Percentiles rank a stretch among this genome's conserved stretches.
phyloP scores from a whole-genome alignment of 805 yeast species.

The Metschnikowia picachoensis region DNA sequence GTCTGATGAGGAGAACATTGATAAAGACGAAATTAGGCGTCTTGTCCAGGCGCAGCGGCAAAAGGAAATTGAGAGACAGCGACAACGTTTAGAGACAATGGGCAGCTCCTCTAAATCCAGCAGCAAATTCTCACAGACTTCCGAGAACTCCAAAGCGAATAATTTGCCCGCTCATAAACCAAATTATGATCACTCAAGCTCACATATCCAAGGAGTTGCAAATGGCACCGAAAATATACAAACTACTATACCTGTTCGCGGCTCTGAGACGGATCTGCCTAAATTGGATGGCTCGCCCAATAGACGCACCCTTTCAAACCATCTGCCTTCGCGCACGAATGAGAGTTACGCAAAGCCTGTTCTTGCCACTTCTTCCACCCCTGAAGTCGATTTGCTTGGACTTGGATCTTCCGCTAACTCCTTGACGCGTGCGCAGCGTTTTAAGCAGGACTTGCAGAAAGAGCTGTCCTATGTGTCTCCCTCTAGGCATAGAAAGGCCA shows the following conservation, averaged over 20 bases:
- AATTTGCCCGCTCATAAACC: neutral
- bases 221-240: neutral
- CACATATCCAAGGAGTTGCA: neutral
- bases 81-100: constrained; percentile 17
- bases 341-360: neutral
- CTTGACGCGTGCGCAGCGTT: constrained; percentile 23
- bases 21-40: constrained; percentile 37
- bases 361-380: neutral
- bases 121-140: too few species aligned
- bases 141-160: neutral
- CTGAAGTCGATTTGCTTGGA: constrained; percentile 28
- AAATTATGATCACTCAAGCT: neutral
- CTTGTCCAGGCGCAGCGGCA: constrained; percentile 35
- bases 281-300: too few species aligned
- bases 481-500: constrained; percentile 19
- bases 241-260: neutral
- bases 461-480: constrained; percentile 22
- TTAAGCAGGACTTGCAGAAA: constrained; percentile 20
- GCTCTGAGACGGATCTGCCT: neutral
- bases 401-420: constrained; percentile 12
- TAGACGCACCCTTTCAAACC: neutral
- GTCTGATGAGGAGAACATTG: constrained; percentile 44
- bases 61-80: constrained; percentile 34
- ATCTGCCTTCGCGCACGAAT: neutral
- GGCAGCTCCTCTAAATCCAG: neutral